Evolutionary conservation across 2,329 filamentous ascomycete genomes (phyloP), one percentile per base, ranked within the genome.

Genomic region (Colletotrichum lini): DNA sequence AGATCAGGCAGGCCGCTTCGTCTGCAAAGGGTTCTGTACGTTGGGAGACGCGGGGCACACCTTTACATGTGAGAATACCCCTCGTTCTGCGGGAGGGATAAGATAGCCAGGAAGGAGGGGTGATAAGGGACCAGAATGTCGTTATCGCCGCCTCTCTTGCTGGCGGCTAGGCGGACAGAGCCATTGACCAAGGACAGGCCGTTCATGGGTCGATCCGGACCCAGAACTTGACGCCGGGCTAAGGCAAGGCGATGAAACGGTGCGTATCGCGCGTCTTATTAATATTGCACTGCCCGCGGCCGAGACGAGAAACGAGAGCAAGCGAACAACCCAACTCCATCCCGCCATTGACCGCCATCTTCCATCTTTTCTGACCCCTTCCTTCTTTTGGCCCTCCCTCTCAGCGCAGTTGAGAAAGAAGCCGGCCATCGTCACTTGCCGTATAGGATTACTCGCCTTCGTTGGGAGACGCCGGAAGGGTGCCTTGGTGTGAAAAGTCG

Each of bases 211-310:
- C 21, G 44, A 23, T 61, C 30, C 26, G 30, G 44, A 40, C 23
- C 45, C 30, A 61, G 45, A 47, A 49, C 18, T 49, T 38, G 44
- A 61, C 45, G 45, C 44, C 44, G 26, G n/a, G 44, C 44, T 40
- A 49, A 61, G 30, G 23, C 42, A 16, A 65, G 26, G 44, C 42
- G 54, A 38, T n/a, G 16, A 13, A 59, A 35, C 38, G 47, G 45
- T 69, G 66, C 60, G 66, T 69, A 59, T 59, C 61, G 53, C 66
- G 66, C 66, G 66, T 61, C 49, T 56, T 42, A 44, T 21, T 42
- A 56, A 61, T 49, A 61, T 65, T 35, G 18, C 53, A 35, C 23
- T 57, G 42, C 21, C 59, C 44, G 42, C 45, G 38, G 10, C 35
- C 35, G 44, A 30, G 21, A 40, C 30, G 61, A 49, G 57, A 16